These are phyloP conservation scores for Xylaria acuta DNA, from an alignment of 495 filamentous ascomycete species.

Conservation along the genomic window DNA sequence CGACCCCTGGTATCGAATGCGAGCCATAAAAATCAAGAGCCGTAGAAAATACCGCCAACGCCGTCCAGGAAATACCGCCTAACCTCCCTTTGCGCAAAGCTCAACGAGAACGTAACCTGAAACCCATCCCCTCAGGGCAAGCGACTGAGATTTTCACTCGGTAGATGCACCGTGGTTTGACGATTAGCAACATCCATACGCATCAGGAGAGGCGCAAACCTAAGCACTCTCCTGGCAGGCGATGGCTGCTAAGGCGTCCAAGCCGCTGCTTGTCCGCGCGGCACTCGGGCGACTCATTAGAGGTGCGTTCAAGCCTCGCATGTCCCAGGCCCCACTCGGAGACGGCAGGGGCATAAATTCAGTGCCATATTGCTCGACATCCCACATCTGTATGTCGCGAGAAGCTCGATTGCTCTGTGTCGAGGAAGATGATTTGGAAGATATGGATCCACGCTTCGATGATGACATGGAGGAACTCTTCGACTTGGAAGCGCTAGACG, in stretches of 20 bases:
- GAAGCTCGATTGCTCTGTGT: constrained; percentile 32
- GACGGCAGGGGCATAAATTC: constrained; percentile 38
- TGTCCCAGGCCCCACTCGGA: constrained; percentile 49
- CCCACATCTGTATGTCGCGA: constrained; percentile 43
- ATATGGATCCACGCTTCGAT: constrained; percentile 41
- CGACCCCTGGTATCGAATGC: constrained; percentile 42
- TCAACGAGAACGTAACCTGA: background rate
- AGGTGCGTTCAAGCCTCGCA: constrained; percentile 50
- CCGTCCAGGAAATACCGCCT: constrained; percentile 25
- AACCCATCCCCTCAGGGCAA: background rate
- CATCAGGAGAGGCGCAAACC: background rate
- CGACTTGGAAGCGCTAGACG: constrained; percentile 37
- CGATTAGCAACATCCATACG: background rate
- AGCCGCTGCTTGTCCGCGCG: constrained; percentile 44
- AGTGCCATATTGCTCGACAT: constrained; percentile 33
- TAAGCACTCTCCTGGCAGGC: constrained; percentile 47
- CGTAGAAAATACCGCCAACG: constrained; percentile 33
- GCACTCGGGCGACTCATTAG: constrained; percentile 45
- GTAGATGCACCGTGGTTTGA: background rate
- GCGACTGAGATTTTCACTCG: background rate
- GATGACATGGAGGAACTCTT: constrained; percentile 46
- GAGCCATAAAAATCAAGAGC: constrained; percentile 29
- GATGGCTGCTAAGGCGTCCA: constrained; percentile 52
- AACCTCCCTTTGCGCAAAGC: constrained; percentile 5
- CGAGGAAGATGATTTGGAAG: constrained; percentile 40